phyloP scores from a whole-genome alignment of 371 early-diverging fungal genomes.

The Mucor racemosus region DNA sequence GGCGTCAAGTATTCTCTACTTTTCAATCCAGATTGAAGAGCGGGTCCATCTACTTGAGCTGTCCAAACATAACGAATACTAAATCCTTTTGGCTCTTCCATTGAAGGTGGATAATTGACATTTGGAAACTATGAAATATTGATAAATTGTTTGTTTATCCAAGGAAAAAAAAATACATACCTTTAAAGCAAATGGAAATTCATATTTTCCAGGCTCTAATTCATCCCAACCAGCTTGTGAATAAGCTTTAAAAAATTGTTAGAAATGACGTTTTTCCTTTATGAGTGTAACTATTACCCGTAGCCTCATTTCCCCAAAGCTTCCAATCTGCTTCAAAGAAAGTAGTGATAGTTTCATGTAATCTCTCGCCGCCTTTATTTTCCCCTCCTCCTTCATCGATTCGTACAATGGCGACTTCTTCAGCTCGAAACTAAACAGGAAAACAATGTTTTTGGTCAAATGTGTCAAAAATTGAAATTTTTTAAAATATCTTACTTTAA shows the following conservation, averaged over 20 bases:
- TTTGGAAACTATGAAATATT: conserved; percentile 40
- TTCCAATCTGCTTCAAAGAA: conserved; percentile 56
- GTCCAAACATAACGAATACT: conserved; percentile 54
- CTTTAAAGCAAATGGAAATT: conserved; percentile 60
- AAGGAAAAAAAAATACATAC: conserved; percentile 21
- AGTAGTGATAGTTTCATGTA: conserved; percentile 51
- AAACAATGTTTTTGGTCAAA: neutral
- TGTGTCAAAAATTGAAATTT: too few species aligned
- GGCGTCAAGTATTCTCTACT: conserved; percentile 47
- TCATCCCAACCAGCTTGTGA: conserved; percentile 57
- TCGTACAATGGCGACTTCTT: conserved; percentile 53
- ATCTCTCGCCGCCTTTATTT: conserved; percentile 38
- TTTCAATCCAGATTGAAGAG: conserved; percentile 39
- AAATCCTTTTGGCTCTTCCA: conserved; percentile 48
- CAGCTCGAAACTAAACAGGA: conserved; percentile 46
- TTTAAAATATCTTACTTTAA: conserved; percentile 37
- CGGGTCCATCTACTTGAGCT: conserved; percentile 58
- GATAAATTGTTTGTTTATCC: neutral
- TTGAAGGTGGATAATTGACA: conserved; percentile 47
- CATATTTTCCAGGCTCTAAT: conserved; percentile 48
- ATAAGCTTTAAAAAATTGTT: conserved; percentile 27
- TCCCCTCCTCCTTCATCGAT: conserved; percentile 45
- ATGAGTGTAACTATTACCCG: conserved; percentile 22
- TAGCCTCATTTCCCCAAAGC: conserved; percentile 48
- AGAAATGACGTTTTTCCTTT: neutral